phyloP scores from a whole-genome alignment of 805 yeast species.

The Sugiyamaella marilandica region DNA sequence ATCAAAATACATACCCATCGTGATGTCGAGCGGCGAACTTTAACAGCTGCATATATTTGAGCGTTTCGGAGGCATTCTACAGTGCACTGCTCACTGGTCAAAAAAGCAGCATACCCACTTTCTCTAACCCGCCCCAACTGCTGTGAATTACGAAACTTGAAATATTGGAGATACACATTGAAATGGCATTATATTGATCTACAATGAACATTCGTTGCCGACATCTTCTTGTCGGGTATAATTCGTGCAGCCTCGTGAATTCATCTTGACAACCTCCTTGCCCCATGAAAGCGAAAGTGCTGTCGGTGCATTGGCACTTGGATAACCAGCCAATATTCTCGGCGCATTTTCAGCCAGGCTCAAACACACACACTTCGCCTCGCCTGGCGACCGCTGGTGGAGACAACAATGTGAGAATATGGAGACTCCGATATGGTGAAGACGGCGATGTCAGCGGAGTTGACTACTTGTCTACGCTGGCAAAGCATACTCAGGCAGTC shows the following conservation, averaged over 20 bases:
- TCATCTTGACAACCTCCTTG: neutral
- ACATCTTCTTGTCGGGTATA: no score
- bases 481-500: slow-evolving; percentile 92
- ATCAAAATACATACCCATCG: no score
- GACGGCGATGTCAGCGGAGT: slow-evolving; percentile 38
- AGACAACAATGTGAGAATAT: slow-evolving; percentile 73
- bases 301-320: slow-evolving; percentile 40
- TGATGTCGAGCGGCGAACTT: no score
- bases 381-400: slow-evolving; percentile 91
- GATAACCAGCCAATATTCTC: slow-evolving; percentile 40
- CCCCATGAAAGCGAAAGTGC: slow-evolving; percentile 33
- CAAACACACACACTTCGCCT: slow-evolving; percentile 13
- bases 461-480: slow-evolving; percentile 71
- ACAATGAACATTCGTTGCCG: no score
- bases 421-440: slow-evolving; percentile 32
- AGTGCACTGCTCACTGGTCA: no score
- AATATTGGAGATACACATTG: no score
- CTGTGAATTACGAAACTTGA: no score
- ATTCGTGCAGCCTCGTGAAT: neutral
- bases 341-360: slow-evolving; percentile 35
- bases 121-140: no score
- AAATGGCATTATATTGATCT: no score
- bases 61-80: no score
- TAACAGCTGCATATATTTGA: no score
- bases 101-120: no score